Evolutionary conservation across 345 rosid species (phyloP), one percentile per base, ranked within the genome.

Genomic region (Gossypium australe): DNA sequence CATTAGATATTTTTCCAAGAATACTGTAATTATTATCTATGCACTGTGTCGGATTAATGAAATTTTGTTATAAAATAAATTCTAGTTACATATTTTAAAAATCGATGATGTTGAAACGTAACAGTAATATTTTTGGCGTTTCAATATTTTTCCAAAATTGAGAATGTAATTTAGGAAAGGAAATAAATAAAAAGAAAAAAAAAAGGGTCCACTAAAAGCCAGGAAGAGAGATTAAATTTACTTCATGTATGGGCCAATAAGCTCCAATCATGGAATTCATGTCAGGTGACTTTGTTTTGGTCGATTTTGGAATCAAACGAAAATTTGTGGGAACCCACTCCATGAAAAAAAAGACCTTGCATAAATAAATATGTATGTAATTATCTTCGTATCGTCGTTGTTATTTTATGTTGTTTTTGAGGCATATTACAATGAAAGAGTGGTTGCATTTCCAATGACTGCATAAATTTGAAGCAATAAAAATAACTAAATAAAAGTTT

Each of bases 251-350:
- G 77, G 77, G 72, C 77, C 77, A n/a, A 61, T 73, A 7, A 49
- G 27, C 60, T n/a, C 17, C 60, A 75, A 75, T 65, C 64, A 75
- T 53, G 43, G 68, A 73, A 73, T 61, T 61, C 69, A 61, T 41
- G 65, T 68, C 58, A 52, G 72, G 11, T 45, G 68, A 34, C 67
- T 18, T 67, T 9, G 51, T 58, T 67, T 57, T 44, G 60, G 43
- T 49, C 20, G 78, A 59, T 58, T 34, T 12, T 75, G 38, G 78
- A 75, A 49, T 43, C 71, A 64, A 62, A 38, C 13, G 61, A 52
- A 62, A 72, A 73, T 38, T 52, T 24, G 51, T 55, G 73, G 76
- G 74, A 59, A 64, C 80, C 63, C 78, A 53, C 70, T 20, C 16
- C 49, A 27, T 51, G 77, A 38, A 27, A 7, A 63, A 53, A 11